These are phyloP conservation scores for Herpotrichia juniperi DNA, from an alignment of 2,329 filamentous ascomycete species.

Conservation along the genomic window DNA sequence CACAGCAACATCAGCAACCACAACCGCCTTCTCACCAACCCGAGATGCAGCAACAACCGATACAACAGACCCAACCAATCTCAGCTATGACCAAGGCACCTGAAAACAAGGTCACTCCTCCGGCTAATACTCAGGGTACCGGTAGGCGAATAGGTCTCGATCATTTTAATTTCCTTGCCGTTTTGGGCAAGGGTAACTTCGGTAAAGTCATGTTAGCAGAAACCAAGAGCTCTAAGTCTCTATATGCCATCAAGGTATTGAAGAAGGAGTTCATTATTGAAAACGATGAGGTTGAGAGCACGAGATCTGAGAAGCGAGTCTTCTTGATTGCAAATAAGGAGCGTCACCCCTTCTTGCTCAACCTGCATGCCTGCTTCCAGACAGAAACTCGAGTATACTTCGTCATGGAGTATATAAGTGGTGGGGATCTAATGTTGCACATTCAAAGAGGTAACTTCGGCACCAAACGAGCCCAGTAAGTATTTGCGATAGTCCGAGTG, in stretches of 20 bases:
- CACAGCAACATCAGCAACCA: slow-evolving; percentile 42
- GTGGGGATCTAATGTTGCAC: slow-evolving; percentile 98
- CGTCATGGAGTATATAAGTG: slow-evolving; percentile 99
- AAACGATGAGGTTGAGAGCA: slow-evolving; percentile 98
- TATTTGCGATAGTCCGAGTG: slow-evolving; percentile 22
- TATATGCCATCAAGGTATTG: slow-evolving; percentile 98
- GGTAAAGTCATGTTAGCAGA: slow-evolving; percentile 99
- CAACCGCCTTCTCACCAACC: slow-evolving; percentile 52
- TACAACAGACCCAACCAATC: slow-evolving; percentile 34
- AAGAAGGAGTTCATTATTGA: slow-evolving; percentile 99
- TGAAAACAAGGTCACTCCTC: slow-evolving; percentile 67
- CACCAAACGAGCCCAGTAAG: slow-evolving; percentile 91
- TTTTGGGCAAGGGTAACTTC: slow-evolving; percentile 98
- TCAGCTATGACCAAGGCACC: slow-evolving; percentile 39
- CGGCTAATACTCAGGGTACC: slow-evolving; percentile 71
- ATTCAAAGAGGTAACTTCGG: slow-evolving; percentile 97
- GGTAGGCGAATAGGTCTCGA: slow-evolving; percentile 90
- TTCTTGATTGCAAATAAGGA: slow-evolving; percentile 98
- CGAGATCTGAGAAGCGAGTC: slow-evolving; percentile 94
- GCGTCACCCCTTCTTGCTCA: slow-evolving; percentile 92
- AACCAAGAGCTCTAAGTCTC: slow-evolving; percentile 86
- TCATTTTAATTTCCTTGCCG: slow-evolving; percentile 98
- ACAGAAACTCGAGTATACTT: slow-evolving; percentile 99
- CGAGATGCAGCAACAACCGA: slow-evolving; percentile 48
- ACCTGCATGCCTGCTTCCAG: slow-evolving; percentile 96